A percentile compares a stretch with the other conserved stretches of the same genome.
phyloP scores from a whole-genome alignment of 805 yeast species.

The Candida khao-thaluensis region DNA sequence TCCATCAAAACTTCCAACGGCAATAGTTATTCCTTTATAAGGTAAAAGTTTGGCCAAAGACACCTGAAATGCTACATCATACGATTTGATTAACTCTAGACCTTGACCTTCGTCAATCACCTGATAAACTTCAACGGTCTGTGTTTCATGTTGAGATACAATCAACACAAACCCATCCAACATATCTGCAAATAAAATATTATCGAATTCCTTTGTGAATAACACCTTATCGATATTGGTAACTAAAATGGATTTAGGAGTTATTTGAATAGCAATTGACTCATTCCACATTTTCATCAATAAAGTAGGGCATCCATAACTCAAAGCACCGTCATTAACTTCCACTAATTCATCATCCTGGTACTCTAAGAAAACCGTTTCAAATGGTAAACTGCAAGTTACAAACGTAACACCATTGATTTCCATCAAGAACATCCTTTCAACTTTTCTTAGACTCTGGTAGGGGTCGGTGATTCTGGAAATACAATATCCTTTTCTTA shows the following conservation, averaged over 20 bases:
- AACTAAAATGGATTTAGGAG: slow-evolving; percentile 15
- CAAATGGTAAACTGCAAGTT: slow-evolving; percentile 39
- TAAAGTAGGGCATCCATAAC: slow-evolving; percentile 19
- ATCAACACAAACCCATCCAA: not conserved
- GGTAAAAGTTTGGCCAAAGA: slow-evolving; percentile 15
- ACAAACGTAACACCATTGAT: slow-evolving; percentile 23
- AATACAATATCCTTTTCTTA: slow-evolving; percentile 33
- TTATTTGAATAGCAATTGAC: slow-evolving; percentile 26
- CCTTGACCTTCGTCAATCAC: not conserved
- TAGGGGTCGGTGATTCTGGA: slow-evolving; percentile 25
- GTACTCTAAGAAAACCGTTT: slow-evolving; percentile 35
- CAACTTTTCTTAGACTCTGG: slow-evolving; percentile 31
- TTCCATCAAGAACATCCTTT: slow-evolving; percentile 17
- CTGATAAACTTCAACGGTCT: not conserved
- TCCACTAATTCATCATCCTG: slow-evolving; percentile 26
- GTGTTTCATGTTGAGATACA: not conserved
- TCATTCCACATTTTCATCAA: slow-evolving; percentile 13
- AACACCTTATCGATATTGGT: slow-evolving; percentile 10
- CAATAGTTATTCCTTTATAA: slow-evolving; percentile 2
- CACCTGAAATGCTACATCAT: slow-evolving; percentile 7
- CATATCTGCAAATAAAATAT: slow-evolving; percentile 7
- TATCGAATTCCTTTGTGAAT: slow-evolving; percentile 3
- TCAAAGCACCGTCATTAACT: slow-evolving; percentile 20
- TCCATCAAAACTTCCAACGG: slow-evolving; percentile 23
- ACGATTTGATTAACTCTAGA: not conserved